phyloP scores from a whole-genome alignment of 768 basidiomycete species.

The Mycena albidolilacea region DNA sequence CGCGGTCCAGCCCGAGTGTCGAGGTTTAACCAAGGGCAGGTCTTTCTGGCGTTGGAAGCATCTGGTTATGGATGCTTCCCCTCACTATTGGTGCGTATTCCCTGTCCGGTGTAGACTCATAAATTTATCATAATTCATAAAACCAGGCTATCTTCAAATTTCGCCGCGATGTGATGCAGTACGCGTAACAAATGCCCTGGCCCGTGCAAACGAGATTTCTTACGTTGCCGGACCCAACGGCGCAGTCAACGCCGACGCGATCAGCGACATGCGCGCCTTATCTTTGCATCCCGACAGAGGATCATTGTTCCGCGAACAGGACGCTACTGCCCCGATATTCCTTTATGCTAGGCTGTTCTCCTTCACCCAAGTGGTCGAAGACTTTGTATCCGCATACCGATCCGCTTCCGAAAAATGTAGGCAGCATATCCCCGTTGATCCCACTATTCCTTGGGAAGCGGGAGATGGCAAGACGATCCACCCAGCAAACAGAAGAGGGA shows the following conservation, averaged over 20 bases:
- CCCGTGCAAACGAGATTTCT: constrained; percentile 46
- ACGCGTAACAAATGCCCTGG: constrained; percentile 49
- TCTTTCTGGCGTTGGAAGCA: constrained; percentile 48
- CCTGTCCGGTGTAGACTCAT: too few relatives aligned
- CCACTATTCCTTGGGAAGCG: constrained; percentile 16
- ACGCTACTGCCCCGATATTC: constrained; percentile 43
- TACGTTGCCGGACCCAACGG: constrained; percentile 40
- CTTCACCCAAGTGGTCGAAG: constrained; percentile 39
- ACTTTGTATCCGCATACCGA: constrained; percentile 26
- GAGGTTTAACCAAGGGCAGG: not conserved
- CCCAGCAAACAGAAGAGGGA: constrained; percentile 21
- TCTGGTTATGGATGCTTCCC: constrained; percentile 62
- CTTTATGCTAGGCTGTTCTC: constrained; percentile 42
- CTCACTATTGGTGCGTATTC: constrained; percentile 47
- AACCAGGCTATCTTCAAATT: constrained; percentile 55
- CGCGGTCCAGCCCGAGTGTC: too few relatives aligned
- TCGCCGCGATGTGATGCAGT: constrained; percentile 56
- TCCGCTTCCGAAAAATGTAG: constrained; percentile 35
- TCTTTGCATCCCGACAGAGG: constrained; percentile 24
- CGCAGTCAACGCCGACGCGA: not conserved
- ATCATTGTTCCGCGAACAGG: constrained; percentile 36
- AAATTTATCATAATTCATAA: too few relatives aligned
- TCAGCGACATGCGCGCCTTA: constrained; percentile 21
- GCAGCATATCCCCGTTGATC: constrained; percentile 29
- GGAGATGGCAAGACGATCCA: constrained; percentile 8